Conservation (phyloP, 2,329 filamentous ascomycete genomes). For the Torrubiella hemipterigena region DNA sequence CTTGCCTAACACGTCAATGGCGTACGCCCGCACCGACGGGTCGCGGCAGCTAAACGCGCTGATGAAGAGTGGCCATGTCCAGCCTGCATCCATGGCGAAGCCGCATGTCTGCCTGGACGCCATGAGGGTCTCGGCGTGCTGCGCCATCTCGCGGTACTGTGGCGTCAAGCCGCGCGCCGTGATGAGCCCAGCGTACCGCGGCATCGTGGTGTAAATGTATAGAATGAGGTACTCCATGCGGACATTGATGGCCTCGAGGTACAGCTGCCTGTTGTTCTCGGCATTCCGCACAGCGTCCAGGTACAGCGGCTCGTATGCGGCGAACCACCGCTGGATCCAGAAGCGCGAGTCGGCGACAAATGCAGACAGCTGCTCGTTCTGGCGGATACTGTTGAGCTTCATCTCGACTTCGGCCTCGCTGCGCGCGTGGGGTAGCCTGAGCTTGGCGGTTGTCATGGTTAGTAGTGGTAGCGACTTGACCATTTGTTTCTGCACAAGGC, state of each 20-base stretch:
- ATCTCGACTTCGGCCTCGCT: constrained; percentile 15
- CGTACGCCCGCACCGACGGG: constrained; percentile 22
- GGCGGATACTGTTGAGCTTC: constrained; percentile 18
- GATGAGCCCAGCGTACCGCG: constrained; percentile 23
- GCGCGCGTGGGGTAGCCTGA: constrained; percentile 15
- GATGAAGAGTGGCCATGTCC: constrained; percentile 31
- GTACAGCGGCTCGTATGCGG: constrained; percentile 24
- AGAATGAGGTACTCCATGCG: constrained; percentile 30
- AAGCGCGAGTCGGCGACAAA: constrained; percentile 23
- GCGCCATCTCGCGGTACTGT: constrained; percentile 28
- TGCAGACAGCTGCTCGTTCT: constrained; percentile 16
- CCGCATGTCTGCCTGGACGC: constrained; percentile 20
- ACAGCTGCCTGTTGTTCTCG: constrained; percentile 11
- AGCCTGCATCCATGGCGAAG: constrained; percentile 33
- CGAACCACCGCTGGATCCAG: constrained; percentile 27
- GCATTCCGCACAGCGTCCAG: constrained; percentile 13
- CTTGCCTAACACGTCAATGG: constrained; percentile 24
- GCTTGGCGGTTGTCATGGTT: constrained; percentile 16
- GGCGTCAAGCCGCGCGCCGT: constrained; percentile 25
- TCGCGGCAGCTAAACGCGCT: constrained; percentile 28
- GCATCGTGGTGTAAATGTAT: constrained; percentile 24
- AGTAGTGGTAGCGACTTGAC: constrained; percentile 23
- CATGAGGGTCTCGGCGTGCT: constrained; percentile 24
- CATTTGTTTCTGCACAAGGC: constrained; percentile 22
- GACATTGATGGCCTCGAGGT: constrained; percentile 25